phyloP scores from a whole-genome alignment of 768 basidiomycete species.

The Candolleomyces eurysporus region DNA sequence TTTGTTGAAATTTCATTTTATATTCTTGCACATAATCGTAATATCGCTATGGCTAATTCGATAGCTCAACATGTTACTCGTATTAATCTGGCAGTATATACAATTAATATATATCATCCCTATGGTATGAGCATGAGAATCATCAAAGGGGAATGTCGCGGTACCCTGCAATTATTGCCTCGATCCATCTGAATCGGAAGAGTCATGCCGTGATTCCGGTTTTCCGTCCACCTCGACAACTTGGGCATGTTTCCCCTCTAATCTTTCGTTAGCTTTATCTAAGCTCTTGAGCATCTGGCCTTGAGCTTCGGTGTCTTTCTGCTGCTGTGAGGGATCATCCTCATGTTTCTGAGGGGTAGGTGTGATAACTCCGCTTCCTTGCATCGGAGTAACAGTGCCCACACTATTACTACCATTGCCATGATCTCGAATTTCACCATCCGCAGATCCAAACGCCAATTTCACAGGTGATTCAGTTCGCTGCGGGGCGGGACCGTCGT shows the following conservation, averaged over 20 bases:
- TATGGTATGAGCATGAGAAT: not conserved
- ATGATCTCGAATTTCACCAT: not conserved
- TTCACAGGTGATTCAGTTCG: not conserved
- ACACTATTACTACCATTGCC: not conserved
- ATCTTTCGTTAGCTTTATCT: constrained; percentile 17
- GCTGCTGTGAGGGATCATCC: not conserved
- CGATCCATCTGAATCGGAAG: too few species aligned
- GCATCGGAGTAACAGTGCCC: not conserved
- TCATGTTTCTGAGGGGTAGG: not conserved
- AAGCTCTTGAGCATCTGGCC: constrained; percentile 25
- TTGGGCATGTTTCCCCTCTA: not conserved
- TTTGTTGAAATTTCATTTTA: too few species aligned
- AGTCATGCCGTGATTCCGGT: not conserved
- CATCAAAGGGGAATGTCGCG: too few species aligned
- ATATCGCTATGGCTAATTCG: too few species aligned
- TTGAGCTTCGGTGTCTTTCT: constrained; percentile 10
- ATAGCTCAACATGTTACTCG: too few species aligned
- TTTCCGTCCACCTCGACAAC: not conserved
- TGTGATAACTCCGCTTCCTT: not conserved
- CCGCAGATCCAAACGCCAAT: not conserved
- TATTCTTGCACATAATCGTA: too few species aligned
- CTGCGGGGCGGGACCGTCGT: constrained; percentile 1
- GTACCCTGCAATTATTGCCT: too few species aligned
- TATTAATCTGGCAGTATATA: not conserved
- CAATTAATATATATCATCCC: not conserved